These are phyloP conservation scores for Thymus quinquecostatus DNA, from an alignment of 257 asterid species.

Conservation along the genomic window DNA sequence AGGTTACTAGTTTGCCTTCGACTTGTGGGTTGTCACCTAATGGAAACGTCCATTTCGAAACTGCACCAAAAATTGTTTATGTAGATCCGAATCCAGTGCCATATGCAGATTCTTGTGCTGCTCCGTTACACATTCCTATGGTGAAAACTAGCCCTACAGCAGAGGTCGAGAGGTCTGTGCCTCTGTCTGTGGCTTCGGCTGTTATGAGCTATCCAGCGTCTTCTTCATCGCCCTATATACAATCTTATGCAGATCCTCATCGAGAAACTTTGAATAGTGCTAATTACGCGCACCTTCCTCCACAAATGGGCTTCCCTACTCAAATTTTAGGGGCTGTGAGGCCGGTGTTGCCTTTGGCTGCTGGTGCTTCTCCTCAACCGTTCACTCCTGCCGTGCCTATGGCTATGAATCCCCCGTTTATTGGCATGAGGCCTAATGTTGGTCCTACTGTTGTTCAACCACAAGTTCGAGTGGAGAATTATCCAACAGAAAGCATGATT, in stretches of 20 bases:
- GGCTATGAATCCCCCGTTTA: conserved; percentile 65
- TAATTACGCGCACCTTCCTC: conserved; percentile 57
- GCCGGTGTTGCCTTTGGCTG: conserved; percentile 52
- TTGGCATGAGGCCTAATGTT: conserved; percentile 57
- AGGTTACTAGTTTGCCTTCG: conserved; percentile 53
- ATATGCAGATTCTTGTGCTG: conserved; percentile 44
- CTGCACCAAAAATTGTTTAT: conserved; percentile 41
- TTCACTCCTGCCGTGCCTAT: conserved; percentile 63
- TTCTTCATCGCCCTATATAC: conserved; percentile 59
- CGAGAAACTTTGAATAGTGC: conserved; percentile 54
- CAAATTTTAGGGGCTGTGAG: conserved; percentile 59
- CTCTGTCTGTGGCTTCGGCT: conserved; percentile 42
- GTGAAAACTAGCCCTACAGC: conserved; percentile 45
- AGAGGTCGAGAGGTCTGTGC: conserved; percentile 52
- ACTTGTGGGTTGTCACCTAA: conserved; percentile 52
- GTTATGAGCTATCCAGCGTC: conserved; percentile 50
- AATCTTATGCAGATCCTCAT: conserved; percentile 58
- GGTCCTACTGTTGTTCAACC: conserved; percentile 53
- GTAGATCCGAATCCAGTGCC: conserved; percentile 44
- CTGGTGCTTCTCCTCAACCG: conserved; percentile 61
- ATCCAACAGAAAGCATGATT: conserved; percentile 53
- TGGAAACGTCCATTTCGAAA: conserved; percentile 50
- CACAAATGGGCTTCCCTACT: conserved; percentile 73
- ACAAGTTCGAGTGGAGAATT: conserved; percentile 61
- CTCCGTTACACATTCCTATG: conserved; percentile 49